A percentile compares a stretch with the other conserved stretches of the same genome.
These are phyloP conservation scores for Tetradesmus obliquus DNA, from an alignment of 139 green algal species.

Conservation along the genomic window DNA sequence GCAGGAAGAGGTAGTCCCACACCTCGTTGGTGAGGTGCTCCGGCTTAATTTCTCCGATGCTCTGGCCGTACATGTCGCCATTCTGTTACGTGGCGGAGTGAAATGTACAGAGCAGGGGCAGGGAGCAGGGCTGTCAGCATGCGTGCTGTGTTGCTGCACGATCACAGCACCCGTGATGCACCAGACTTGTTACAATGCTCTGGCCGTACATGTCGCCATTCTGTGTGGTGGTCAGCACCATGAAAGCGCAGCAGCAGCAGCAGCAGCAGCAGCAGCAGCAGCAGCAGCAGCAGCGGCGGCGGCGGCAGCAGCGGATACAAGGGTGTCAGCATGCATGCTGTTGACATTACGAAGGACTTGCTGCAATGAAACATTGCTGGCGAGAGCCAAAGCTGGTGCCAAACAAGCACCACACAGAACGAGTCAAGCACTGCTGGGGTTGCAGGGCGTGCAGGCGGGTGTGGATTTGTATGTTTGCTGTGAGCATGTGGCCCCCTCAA, in stretches of 20 bases:
- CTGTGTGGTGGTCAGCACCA: slow-evolving; percentile 50
- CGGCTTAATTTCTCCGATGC: slow-evolving; percentile 62
- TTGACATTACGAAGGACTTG: background rate
- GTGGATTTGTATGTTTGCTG: background rate
- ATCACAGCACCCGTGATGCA: background rate
- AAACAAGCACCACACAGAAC: background rate
- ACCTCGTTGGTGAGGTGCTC: slow-evolving; percentile 91
- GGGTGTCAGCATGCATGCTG: background rate
- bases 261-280: background rate
- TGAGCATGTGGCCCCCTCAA: slow-evolving; percentile 37
- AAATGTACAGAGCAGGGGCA: slow-evolving; percentile 48
- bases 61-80: slow-evolving; percentile 93
- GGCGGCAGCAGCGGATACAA: background rate
- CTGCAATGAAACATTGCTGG: background rate
- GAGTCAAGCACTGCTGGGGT: background rate
- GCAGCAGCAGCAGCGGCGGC: background rate
- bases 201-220: slow-evolving; percentile 93
- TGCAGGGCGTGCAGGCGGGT: background rate
- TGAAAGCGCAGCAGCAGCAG: slow-evolving; percentile 46
- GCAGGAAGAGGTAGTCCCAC: slow-evolving; percentile 95
- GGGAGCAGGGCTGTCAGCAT: background rate
- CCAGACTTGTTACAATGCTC: background rate
- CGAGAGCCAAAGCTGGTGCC: background rate
- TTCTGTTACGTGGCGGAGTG: slow-evolving; percentile 56
- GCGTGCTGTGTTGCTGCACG: background rate